These are phyloP conservation scores for Clarireedia monteithiana DNA, from an alignment of 2,329 filamentous ascomycete species.

Conservation along the genomic window DNA sequence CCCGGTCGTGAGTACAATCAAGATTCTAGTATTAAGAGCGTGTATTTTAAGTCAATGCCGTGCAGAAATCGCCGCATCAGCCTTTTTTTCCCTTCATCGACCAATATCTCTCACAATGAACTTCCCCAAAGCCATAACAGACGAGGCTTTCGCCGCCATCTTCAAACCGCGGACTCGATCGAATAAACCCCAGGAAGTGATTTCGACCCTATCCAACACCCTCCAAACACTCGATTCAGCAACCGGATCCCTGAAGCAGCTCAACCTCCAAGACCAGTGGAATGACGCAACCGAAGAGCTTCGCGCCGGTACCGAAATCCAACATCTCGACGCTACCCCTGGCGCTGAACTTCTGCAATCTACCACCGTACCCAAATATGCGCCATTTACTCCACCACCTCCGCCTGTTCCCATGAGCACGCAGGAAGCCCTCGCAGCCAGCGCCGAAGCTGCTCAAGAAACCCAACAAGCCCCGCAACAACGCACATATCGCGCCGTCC, in stretches of 20 bases:
- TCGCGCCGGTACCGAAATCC: slow-evolving; percentile 37
- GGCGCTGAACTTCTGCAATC: slow-evolving; percentile 52
- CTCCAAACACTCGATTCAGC: slow-evolving; percentile 53
- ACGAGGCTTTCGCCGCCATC: slow-evolving; percentile 75
- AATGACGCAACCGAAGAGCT: slow-evolving; percentile 29
- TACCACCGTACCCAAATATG: slow-evolving; percentile 56
- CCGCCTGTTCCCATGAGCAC: slow-evolving; percentile 55
- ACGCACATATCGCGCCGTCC: slow-evolving; percentile 54
- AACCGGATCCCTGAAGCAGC: slow-evolving; percentile 33
- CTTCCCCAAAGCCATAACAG: slow-evolving; percentile 63
- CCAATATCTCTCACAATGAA: slow-evolving; percentile 83
- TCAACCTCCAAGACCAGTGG: slow-evolving; percentile 21
- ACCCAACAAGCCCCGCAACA: slow-evolving; percentile 37
- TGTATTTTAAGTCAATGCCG: background rate
- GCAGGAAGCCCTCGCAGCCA: slow-evolving; percentile 30
- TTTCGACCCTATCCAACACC: slow-evolving; percentile 56
- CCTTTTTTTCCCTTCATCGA: slow-evolving; percentile 93
- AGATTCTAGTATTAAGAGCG: background rate
- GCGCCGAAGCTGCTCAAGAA: slow-evolving; percentile 29
- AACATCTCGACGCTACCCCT: slow-evolving; percentile 42
- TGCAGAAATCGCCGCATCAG: slow-evolving; percentile 76
- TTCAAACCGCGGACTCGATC: slow-evolving; percentile 54
- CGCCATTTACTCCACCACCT: slow-evolving; percentile 81
- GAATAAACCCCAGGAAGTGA: slow-evolving; percentile 48
- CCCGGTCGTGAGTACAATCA: slow-evolving; percentile 45